Percentiles rank a stretch among this genome's conserved stretches.
phyloP scores from a whole-genome alignment of 163 green algal genomes.

The Chlamydomonas reinhardtii region DNA sequence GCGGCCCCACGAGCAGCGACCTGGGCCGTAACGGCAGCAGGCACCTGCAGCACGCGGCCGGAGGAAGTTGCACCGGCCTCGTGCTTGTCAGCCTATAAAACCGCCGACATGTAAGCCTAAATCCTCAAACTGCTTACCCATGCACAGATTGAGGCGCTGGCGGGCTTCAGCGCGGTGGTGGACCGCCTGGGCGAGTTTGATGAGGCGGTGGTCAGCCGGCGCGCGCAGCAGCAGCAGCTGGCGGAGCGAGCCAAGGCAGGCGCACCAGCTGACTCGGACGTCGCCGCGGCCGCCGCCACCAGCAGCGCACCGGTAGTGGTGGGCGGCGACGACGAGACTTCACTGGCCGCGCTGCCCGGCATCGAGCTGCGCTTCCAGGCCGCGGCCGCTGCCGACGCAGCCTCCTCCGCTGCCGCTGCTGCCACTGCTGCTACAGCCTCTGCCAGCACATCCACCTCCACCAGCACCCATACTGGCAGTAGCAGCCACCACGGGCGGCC shows the following conservation, averaged over 20 bases:
- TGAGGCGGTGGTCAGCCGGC: conserved; percentile 72
- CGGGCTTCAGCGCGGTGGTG: conserved; percentile 92
- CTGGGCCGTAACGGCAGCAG: too few species aligned
- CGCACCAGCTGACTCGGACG: neutral
- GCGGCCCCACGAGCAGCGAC: too few species aligned
- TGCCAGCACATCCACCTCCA: neutral
- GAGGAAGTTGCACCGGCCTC: too few species aligned
- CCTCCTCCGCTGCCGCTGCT: too few species aligned
- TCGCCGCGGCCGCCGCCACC: neutral
- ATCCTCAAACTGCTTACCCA: too few species aligned
- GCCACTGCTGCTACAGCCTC: too few species aligned
- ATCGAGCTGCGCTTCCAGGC: conserved; percentile 18
- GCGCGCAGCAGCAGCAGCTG: neutral
- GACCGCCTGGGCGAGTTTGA: conserved; percentile 93
- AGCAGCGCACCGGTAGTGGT: neutral
- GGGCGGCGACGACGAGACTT: neutral
- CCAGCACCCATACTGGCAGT: neutral
- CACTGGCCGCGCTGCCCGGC: neutral
- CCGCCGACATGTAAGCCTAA: too few species aligned
- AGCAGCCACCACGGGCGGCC: neutral
- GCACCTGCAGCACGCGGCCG: too few species aligned
- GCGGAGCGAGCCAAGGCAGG: neutral
- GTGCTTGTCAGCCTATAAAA: too few species aligned
- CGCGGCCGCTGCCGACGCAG: neutral
- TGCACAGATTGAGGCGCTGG: conserved; percentile 89